These are phyloP conservation scores for Coccomyxa subellipsoidea DNA, from an alignment of 163 green algal species.

Conservation along the genomic window DNA sequence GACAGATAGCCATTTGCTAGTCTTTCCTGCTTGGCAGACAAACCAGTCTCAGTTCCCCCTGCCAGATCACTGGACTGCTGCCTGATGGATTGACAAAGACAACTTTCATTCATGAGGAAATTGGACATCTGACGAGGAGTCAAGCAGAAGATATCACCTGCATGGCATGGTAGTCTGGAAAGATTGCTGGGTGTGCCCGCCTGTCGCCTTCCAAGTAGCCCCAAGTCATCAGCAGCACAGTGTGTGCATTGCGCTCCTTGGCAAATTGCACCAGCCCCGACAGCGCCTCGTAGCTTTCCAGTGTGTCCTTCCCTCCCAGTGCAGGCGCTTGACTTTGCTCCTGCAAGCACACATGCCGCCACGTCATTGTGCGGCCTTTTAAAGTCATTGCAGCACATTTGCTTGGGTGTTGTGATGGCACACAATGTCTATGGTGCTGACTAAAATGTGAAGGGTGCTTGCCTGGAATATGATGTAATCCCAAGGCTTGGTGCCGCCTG, in stretches of 20 bases:
- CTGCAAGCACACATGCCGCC: too few relatives aligned
- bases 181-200: neutral
- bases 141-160: neutral
- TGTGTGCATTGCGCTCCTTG: neutral
- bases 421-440: neutral
- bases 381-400: neutral
- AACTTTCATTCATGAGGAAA: neutral
- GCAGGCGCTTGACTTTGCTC: slow-evolving; percentile 15
- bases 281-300: neutral
- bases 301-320: neutral
- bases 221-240: slow-evolving; percentile 14
- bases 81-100: too few relatives aligned
- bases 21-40: neutral
- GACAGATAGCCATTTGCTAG: neutral
- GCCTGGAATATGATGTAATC: slow-evolving; percentile 16
- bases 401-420: neutral
- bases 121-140: neutral
- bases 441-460: neutral
- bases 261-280: neutral
- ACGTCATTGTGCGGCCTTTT: too few relatives aligned
- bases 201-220: neutral
- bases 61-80: too few relatives aligned
- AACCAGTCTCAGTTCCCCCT: too few relatives aligned
- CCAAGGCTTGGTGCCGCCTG: neutral
- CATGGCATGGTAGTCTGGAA: slow-evolving; percentile 12